Conservation (phyloP, 345 rosid genomes). For the Eutrema yunnanense region DNA sequence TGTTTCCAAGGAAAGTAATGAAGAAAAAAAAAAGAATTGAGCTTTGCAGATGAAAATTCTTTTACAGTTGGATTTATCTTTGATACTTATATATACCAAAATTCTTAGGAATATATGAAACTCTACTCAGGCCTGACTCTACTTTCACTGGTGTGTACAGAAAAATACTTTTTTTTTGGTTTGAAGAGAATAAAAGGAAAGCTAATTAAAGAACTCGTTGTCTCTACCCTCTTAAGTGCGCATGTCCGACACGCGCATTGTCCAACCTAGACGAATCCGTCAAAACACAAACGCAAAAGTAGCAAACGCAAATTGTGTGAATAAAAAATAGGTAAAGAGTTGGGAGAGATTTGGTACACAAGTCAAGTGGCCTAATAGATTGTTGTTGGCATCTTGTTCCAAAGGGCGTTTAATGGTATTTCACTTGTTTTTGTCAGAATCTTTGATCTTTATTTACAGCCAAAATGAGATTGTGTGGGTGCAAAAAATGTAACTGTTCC, state of each 20-base stretch:
- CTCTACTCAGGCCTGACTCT: background rate
- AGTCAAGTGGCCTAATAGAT: conserved; percentile 27
- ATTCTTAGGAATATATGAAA: background rate
- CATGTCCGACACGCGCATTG: conserved; percentile 32
- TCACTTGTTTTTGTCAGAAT: conserved; percentile 12
- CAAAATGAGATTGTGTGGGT: conserved; percentile 4
- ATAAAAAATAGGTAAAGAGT: background rate
- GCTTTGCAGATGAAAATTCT: conserved; percentile 1
- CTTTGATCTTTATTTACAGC: conserved; percentile 2
- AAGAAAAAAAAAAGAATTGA: background rate
- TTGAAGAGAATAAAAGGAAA: conserved; percentile 2
- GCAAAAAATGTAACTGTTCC: background rate
- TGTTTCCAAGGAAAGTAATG: conserved; percentile 11
- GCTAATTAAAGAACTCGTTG: background rate
- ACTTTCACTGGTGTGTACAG: background rate
- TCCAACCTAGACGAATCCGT: conserved; percentile 10
- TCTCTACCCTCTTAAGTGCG: conserved; percentile 23
- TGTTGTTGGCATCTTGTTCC: conserved; percentile 30
- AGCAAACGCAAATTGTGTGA: conserved; percentile 20
- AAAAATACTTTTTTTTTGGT: background rate
- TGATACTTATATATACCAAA: conserved; percentile 1
- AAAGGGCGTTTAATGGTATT: conserved; percentile 2
- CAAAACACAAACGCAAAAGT: conserved; percentile 9
- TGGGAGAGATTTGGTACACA: conserved; percentile 2
- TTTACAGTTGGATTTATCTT: background rate